phyloP scores from a whole-genome alignment of 176 grass and related monocot genomes.

The Oryza rufipogon region DNA sequence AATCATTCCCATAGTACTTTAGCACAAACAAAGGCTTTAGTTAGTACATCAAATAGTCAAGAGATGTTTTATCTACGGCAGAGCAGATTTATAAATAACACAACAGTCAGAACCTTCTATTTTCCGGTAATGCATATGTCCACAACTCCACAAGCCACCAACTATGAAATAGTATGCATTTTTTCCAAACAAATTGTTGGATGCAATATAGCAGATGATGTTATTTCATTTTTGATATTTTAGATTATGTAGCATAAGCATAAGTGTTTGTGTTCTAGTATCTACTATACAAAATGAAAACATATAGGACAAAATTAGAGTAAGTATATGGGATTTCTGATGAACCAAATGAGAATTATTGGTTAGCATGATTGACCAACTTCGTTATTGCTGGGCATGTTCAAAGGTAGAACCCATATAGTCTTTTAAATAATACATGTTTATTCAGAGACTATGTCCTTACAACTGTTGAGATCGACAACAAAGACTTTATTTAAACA shows the following conservation, averaged over 20 bases:
- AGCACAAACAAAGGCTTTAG: conserved; percentile 29
- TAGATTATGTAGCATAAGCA: not conserved
- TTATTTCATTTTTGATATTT: not conserved
- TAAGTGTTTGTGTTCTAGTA: not conserved
- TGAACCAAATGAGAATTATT: not conserved
- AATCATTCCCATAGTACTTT: conserved; percentile 45
- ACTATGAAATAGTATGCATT: not conserved
- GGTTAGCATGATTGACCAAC: not conserved
- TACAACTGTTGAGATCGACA: too few relatives aligned
- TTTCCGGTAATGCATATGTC: not conserved
- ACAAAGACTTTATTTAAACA: too few relatives aligned
- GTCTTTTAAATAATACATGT: too few relatives aligned
- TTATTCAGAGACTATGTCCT: too few relatives aligned
- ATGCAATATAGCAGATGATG: not conserved
- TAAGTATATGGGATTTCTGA: not conserved
- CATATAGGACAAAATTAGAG: not conserved
- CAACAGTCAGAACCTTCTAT: conserved; percentile 38
- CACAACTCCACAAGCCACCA: not conserved
- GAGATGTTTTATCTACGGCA: conserved; percentile 20
- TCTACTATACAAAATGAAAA: not conserved
- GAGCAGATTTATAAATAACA: conserved; percentile 3
- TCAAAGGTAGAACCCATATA: too few relatives aligned
- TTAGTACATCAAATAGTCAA: conserved; percentile 24
- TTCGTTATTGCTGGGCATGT: not conserved
- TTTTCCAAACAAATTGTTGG: not conserved